Evolutionary conservation across 495 filamentous ascomycete genomes (phyloP).

Genomic region (Immersiella caudata): DNA sequence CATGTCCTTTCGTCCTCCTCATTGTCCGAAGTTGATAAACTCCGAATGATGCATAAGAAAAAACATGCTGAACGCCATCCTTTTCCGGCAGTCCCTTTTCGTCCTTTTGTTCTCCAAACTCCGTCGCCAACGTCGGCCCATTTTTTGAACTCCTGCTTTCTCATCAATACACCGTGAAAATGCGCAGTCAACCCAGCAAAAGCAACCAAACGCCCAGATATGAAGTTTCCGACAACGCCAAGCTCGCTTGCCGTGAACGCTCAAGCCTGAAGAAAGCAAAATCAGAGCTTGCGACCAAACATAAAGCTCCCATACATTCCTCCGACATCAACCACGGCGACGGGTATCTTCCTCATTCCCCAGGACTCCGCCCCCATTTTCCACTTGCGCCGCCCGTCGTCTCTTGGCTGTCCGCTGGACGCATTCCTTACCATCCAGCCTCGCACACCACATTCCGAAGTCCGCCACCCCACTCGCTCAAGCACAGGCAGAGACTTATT

Average conservation of each 20-base stretch:
- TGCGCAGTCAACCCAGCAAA: not conserved
- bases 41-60: not conserved
- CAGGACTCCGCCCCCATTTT: conserved; percentile 90
- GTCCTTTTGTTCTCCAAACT: not conserved
- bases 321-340: conserved; percentile 75
- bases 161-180: conserved; percentile 4
- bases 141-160: not conserved
- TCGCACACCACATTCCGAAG: conserved; percentile 67
- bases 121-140: not conserved
- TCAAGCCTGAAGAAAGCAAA: conserved; percentile 5
- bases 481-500: conserved; percentile 49
- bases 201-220: conserved; percentile 7
- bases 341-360: conserved; percentile 86
- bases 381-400: conserved; percentile 65
- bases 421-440: conserved; percentile 66
- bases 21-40: not conserved
- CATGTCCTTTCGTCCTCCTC: not conserved
- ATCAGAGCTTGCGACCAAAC: conserved; percentile 60
- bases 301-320: conserved; percentile 88
- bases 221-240: conserved; percentile 1
- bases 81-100: not conserved
- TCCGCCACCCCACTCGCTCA: conserved; percentile 63
- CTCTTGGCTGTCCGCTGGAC: conserved; percentile 20
- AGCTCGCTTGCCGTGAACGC: conserved; percentile 19
- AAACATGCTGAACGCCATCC: not conserved